Conservation (phyloP, 768 basidiomycete genomes). For the Phlebiopsis gigantea region DNA sequence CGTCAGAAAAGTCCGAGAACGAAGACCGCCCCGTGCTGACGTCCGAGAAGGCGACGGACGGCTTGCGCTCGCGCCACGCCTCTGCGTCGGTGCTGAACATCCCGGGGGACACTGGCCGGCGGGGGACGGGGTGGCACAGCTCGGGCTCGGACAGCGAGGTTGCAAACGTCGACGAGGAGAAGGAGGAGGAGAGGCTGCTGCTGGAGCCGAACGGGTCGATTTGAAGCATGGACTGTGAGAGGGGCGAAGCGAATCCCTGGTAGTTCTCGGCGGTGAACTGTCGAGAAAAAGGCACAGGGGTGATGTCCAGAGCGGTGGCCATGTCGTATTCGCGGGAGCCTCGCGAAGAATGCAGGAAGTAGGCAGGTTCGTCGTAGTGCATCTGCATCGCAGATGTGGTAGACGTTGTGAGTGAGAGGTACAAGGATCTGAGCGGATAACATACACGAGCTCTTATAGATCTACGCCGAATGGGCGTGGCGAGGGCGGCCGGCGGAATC, state of each 20-base stretch:
- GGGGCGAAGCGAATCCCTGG: not conserved
- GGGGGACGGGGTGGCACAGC: not conserved
- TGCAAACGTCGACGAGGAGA: not conserved
- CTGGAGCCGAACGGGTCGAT: too few species aligned
- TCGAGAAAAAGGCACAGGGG: too few species aligned
- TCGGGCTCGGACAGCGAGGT: not conserved
- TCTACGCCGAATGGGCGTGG: not conserved
- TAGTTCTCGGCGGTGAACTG: not conserved
- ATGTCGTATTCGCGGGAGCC: constrained; percentile 13
- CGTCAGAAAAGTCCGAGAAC: not conserved
- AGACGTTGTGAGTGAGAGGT: not conserved
- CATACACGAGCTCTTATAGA: constrained; percentile 7
- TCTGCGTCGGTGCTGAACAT: not conserved
- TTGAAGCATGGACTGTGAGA: not conserved
- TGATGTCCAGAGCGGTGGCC: constrained; percentile 14
- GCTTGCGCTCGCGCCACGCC: not conserved
- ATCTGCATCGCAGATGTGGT: constrained; percentile 17
- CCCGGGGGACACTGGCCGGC: not conserved
- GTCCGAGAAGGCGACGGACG: too few species aligned
- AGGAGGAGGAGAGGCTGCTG: not conserved
- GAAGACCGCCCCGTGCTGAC: not conserved
- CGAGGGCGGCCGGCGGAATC: constrained; percentile 2
- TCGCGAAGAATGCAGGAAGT: constrained; percentile 5
- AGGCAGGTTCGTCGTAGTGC: constrained; percentile 17
- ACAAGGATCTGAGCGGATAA: too few species aligned